A percentile compares a stretch with the other conserved stretches of the same genome.
Evolutionary conservation across 805 yeast genomes (phyloP).

Genomic region (Hanseniaspora meyeri): DNA sequence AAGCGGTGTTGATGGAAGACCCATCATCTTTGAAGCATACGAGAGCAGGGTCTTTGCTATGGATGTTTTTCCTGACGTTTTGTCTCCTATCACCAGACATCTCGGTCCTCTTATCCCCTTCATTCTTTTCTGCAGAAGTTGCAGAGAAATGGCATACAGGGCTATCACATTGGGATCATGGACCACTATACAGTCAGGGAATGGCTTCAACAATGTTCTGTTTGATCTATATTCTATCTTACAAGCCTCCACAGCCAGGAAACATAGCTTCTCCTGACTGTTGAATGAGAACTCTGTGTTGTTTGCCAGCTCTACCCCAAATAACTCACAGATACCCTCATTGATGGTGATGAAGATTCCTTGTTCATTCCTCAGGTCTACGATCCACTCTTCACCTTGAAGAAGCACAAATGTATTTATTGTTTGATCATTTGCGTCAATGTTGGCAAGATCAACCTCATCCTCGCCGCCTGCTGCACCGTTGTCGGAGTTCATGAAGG

Average conservation of each 20-base stretch:
- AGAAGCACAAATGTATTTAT: slow-evolving; percentile 18
- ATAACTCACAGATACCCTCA: slow-evolving; percentile 76
- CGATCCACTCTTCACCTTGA: slow-evolving; percentile 25
- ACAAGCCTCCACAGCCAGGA: slow-evolving; percentile 58
- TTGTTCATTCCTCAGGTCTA: slow-evolving; percentile 32
- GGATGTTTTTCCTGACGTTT: slow-evolving; percentile 67
- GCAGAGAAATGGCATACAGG: slow-evolving; percentile 60
- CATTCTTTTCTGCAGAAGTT: slow-evolving; percentile 62
- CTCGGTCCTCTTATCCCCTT: slow-evolving; percentile 43
- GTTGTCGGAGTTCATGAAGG: slow-evolving; percentile 10
- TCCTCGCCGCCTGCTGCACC: not conserved
- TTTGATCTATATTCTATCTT: slow-evolving; percentile 38
- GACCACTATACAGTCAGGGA: slow-evolving; percentile 17
- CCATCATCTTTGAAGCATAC: slow-evolving; percentile 63
- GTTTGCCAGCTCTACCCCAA: slow-evolving; percentile 81
- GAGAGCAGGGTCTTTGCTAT: slow-evolving; percentile 55
- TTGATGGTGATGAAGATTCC: slow-evolving; percentile 28
- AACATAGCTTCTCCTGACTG: slow-evolving; percentile 38
- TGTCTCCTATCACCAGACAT: slow-evolving; percentile 61
- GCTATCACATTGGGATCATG: slow-evolving; percentile 41
- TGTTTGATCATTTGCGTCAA: slow-evolving; percentile 18
- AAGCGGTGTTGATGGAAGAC: slow-evolving; percentile 42
- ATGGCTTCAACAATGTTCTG: slow-evolving; percentile 9
- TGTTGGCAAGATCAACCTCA: slow-evolving; percentile 9
- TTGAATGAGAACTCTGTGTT: slow-evolving; percentile 49